Evolutionary conservation across 108 stramenopile genomes (phyloP).

Genomic region (Ochromonas danica): DNA sequence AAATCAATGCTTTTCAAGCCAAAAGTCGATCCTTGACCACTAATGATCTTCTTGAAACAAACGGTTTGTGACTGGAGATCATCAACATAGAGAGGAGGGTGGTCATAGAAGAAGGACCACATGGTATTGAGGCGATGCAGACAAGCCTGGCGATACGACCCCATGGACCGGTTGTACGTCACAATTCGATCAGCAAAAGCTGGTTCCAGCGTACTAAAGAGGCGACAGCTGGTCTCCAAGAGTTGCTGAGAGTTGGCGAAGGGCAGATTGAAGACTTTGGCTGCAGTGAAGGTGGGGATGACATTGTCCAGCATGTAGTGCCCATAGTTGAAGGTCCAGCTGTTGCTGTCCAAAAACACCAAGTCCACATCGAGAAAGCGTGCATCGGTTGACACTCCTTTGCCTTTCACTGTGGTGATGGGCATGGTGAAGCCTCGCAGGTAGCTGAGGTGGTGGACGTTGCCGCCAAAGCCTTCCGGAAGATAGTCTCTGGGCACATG

Average conservation of each 20-base stretch:
- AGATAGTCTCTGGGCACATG: background rate
- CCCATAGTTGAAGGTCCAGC: slow-evolving; percentile 13
- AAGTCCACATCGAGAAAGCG: background rate
- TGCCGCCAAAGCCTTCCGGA: background rate
- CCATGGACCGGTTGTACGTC: background rate
- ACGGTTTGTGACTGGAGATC: background rate
- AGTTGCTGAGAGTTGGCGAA: background rate
- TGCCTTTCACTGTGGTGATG: background rate
- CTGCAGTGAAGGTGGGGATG: background rate
- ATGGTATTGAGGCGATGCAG: background rate
- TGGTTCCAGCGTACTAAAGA: background rate
- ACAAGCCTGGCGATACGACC: slow-evolving; percentile 10
- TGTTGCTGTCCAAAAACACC: background rate
- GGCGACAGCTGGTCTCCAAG: background rate
- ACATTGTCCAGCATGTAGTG: slow-evolving; percentile 10
- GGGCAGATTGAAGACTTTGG: background rate
- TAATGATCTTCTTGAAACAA: slow-evolving; percentile 9
- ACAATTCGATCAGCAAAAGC: slow-evolving; percentile 11
- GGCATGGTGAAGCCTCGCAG: slow-evolving; percentile 9
- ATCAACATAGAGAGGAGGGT: slow-evolving; percentile 15
- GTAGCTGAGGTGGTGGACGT: background rate
- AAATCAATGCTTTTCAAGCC: background rate
- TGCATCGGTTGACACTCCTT: no score
- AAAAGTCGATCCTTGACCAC: slow-evolving; percentile 1
- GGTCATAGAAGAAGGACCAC: background rate